These are phyloP conservation scores for Phytophthora palmivora DNA, from an alignment of 352 stramenopile genomes.

Conservation along the genomic window DNA sequence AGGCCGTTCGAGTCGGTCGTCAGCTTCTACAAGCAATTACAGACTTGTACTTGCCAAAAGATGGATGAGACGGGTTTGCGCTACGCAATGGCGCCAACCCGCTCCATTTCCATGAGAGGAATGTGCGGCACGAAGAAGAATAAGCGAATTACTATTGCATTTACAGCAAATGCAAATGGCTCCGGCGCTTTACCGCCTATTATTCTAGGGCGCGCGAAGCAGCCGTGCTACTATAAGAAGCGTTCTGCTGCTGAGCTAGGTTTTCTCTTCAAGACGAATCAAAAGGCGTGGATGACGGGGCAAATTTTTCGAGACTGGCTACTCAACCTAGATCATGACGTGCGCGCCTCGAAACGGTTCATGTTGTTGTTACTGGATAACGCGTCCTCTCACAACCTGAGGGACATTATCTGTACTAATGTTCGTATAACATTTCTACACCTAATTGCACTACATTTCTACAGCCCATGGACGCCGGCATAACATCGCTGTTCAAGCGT, in stretches of 20 bases:
- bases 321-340: conserved; percentile 8
- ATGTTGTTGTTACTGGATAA: conserved; percentile 17
- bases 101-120: conserved; percentile 7
- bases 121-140: conserved; percentile 10
- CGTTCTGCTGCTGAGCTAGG: too few species aligned
- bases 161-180: conserved; percentile 20
- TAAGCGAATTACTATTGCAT: conserved; percentile 6
- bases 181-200: neutral
- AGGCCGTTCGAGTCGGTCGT: neutral
- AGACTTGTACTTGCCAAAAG: neutral
- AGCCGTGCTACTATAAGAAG: conserved; percentile 13
- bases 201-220: conserved; percentile 1
- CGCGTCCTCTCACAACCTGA: neutral
- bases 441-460: conserved; percentile 7
- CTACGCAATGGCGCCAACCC: conserved; percentile 14
- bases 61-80: conserved; percentile 12
- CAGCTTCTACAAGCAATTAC: conserved; percentile 6
- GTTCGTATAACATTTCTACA: conserved; percentile 7
- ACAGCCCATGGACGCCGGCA: conserved; percentile 10
- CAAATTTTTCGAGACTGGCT: conserved; percentile 9
- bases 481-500: conserved; percentile 16
- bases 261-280: conserved; percentile 9
- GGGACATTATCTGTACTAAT: conserved; percentile 7
- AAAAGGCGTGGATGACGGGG: conserved; percentile 24
- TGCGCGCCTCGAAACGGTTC: neutral